These are phyloP conservation scores for Xylaria sp. DNA, from an alignment of 2,329 filamentous ascomycete genomes.

Conservation along the genomic window DNA sequence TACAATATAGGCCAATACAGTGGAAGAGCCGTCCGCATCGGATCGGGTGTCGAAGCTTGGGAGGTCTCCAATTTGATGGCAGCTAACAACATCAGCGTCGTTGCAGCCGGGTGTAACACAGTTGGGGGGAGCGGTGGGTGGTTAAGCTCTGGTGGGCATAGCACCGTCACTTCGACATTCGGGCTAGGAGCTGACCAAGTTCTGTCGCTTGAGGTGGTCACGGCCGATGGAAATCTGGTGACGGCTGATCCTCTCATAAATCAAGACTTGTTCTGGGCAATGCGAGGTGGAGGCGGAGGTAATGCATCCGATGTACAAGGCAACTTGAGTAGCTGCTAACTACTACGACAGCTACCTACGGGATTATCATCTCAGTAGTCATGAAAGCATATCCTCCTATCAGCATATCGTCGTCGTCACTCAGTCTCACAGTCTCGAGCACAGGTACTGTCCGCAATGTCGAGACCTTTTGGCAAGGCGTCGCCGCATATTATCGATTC, in stretches of 20 bases:
- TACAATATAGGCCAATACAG: slow-evolving; percentile 48
- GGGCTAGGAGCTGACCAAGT: slow-evolving; percentile 65
- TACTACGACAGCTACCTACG: slow-evolving; percentile 44
- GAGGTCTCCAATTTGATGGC: slow-evolving; percentile 51
- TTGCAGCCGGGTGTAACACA: slow-evolving; percentile 50
- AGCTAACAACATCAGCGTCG: slow-evolving; percentile 47
- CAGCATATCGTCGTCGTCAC: slow-evolving; percentile 39
- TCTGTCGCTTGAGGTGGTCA: slow-evolving; percentile 61
- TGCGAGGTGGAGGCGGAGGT: slow-evolving; percentile 64
- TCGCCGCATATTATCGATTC: slow-evolving; percentile 51
- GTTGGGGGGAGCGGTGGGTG: slow-evolving; percentile 61
- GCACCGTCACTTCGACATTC: slow-evolving; percentile 57
- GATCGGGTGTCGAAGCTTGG: slow-evolving; percentile 53
- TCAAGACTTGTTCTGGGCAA: slow-evolving; percentile 66
- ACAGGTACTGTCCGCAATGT: slow-evolving; percentile 35
- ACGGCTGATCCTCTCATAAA: slow-evolving; percentile 59
- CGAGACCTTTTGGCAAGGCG: slow-evolving; percentile 50
- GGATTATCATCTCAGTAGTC: slow-evolving; percentile 48
- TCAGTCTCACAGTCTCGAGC: slow-evolving; percentile 40
- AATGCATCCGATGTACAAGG: slow-evolving; percentile 11
- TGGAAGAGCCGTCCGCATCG: slow-evolving; percentile 53
- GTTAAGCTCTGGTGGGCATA: slow-evolving; percentile 63
- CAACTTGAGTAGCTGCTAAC: slow-evolving; percentile 12
- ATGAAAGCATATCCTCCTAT: slow-evolving; percentile 48
- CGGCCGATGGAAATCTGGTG: slow-evolving; percentile 58